Evolutionary conservation across 1,284 basidiomycete genomes (phyloP), one percentile per base, ranked within the genome.

Genomic region (Neonothopanus nambi): DNA sequence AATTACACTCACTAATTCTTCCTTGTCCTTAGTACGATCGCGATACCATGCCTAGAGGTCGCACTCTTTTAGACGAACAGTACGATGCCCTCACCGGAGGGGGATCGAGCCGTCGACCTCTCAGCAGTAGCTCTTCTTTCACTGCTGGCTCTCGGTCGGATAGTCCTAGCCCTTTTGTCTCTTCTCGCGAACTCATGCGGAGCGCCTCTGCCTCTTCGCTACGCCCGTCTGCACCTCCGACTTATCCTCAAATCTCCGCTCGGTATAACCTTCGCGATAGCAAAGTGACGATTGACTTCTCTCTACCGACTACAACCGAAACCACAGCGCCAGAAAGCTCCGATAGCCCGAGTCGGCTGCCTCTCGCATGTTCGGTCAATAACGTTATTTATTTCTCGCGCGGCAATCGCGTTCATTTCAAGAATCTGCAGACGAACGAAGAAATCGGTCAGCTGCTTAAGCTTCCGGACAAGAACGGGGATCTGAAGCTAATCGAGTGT

Each of bases 361-460:
- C 78, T 12, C 61, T 81, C 11, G 67, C 71, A 44, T 79, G 76
- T 67, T 79, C 79, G 1, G 53, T 63, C 8, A 61, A 70, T 15
- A 78, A 77, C 60, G 59, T 75, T 8, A 59, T 80, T 8, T 75
- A 76, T 44, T 83, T 82, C 61, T 74, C 71, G 21, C 76, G 81
- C 12, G 77, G 75, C 3, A 79, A 81, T 59, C 69, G 81, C 23
- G 71, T 83, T 9, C 72, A 81, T 59, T 74, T 69, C 66, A 81
- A 80, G 65, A 77, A 75, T 58, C 62, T 79, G 44, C 66, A 60
- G 23, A 64, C 62, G 2, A 65, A 61, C 39, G 75, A 79, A 44
- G 76, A 77, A 43, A 70, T 79, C 28, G 69, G 69, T 4, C 80
- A 81, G 61, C 61, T 83, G n/a, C 78, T 74, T 65, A 79, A 78